Evolutionary conservation across 169 alveolate species (phyloP).

Genomic region (Cryptosporidium canis): DNA sequence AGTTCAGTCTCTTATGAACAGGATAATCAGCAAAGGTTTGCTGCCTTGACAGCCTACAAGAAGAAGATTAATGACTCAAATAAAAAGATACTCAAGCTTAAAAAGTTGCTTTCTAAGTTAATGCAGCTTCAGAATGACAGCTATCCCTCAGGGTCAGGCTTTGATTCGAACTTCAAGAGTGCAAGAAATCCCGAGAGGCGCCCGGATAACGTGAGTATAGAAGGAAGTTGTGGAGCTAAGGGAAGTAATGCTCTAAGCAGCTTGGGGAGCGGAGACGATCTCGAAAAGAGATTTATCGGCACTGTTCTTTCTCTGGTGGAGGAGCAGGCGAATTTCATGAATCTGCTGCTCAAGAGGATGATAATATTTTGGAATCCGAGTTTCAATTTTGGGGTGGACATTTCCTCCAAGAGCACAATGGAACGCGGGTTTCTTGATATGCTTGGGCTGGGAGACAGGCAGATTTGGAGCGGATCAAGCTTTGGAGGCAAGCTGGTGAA

Average conservation of each 20-base stretch:
- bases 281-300: not conserved
- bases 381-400: constrained; percentile 48
- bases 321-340: constrained; percentile 2
- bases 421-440: constrained; percentile 54
- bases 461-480: constrained; percentile 8
- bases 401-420: not conserved
- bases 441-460: constrained; percentile 58
- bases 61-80: not conserved
- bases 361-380: constrained; percentile 49
- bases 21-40: not conserved
- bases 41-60: not conserved
- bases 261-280: not conserved
- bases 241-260: not conserved
- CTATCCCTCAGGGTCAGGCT: not conserved
- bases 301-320: constrained; percentile 1
- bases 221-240: not conserved
- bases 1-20: not conserved
- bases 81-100: not conserved
- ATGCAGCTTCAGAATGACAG: not conserved
- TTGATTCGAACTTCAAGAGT: not conserved
- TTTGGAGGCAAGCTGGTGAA: constrained; percentile 29
- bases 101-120: not conserved
- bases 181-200: not conserved
- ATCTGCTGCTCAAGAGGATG: not conserved
- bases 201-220: not conserved